Evolutionary conservation across 768 basidiomycete species (phyloP).

Genomic region (Coprinopsis marcescibilis): DNA sequence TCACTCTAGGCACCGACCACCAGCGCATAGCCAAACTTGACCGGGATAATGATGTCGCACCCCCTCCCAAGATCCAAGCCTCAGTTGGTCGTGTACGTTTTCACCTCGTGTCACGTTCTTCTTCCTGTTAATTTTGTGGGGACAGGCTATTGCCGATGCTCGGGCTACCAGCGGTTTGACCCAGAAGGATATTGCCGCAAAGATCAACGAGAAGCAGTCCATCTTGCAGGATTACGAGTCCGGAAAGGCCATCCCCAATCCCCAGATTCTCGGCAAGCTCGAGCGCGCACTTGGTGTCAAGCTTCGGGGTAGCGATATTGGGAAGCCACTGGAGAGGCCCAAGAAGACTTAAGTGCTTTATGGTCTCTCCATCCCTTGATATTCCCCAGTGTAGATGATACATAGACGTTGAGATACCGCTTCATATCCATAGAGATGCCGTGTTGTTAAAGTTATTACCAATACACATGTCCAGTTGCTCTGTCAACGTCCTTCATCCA

Average conservation of each 20-base stretch:
- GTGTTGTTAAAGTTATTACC: too few relatives aligned
- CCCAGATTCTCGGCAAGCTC: slow-evolving; percentile 83
- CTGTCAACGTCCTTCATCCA: too few relatives aligned
- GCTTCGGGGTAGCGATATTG: slow-evolving; percentile 84
- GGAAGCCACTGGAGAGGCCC: slow-evolving; percentile 76
- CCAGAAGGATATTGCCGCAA: slow-evolving; percentile 90
- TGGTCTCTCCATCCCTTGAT: slow-evolving; percentile 6
- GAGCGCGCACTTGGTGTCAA: slow-evolving; percentile 84
- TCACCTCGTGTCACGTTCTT: not conserved
- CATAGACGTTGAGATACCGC: not conserved
- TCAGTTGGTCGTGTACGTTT: slow-evolving; percentile 64
- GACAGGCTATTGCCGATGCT: slow-evolving; percentile 74
- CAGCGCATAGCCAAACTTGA: slow-evolving; percentile 92
- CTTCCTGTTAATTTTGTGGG: slow-evolving; percentile 7
- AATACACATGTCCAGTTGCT: too few relatives aligned
- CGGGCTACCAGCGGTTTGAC: slow-evolving; percentile 75
- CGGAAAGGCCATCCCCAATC: slow-evolving; percentile 80
- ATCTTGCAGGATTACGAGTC: slow-evolving; percentile 87
- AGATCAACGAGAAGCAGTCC: slow-evolving; percentile 90
- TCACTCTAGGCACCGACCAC: slow-evolving; percentile 74
- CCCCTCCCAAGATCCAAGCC: slow-evolving; percentile 73
- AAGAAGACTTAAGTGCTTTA: slow-evolving; percentile 42
- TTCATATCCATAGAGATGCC: not conserved
- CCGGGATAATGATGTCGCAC: slow-evolving; percentile 92
- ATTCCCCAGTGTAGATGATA: slow-evolving; percentile 1